Evolutionary conservation across 2,329 filamentous ascomycete species (phyloP).

Genomic region (Fusarium sublunatum): DNA sequence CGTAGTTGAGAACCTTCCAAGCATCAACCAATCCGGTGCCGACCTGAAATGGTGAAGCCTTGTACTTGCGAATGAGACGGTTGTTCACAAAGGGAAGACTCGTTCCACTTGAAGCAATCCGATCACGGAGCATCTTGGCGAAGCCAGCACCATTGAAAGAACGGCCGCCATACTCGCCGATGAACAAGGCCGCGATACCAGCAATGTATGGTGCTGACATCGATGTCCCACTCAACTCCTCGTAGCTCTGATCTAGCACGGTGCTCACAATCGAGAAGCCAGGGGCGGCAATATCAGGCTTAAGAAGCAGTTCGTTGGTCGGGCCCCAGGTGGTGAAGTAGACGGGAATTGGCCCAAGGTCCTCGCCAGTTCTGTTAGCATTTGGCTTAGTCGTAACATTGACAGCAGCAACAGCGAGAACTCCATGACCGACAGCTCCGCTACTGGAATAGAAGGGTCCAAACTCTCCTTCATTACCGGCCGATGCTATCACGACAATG

Average conservation of each 20-base stretch:
- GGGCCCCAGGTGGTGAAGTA: conserved; percentile 64
- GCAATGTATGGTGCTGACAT: conserved; percentile 68
- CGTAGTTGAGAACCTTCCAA: conserved; percentile 57
- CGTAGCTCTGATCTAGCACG: conserved; percentile 57
- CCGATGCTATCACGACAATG: conserved; percentile 62
- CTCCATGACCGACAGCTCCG: conserved; percentile 49
- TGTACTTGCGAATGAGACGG: conserved; percentile 37
- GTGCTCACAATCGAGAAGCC: conserved; percentile 64
- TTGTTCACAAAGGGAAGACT: conserved; percentile 49
- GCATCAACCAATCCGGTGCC: conserved; percentile 62
- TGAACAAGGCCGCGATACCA: conserved; percentile 61
- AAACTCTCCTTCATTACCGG: conserved; percentile 61
- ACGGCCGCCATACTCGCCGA: conserved; percentile 56
- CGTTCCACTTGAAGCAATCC: conserved; percentile 51
- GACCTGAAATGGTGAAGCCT: conserved; percentile 54
- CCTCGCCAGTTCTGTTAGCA: conserved; percentile 44
- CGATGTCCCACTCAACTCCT: conserved; percentile 63
- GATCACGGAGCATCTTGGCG: conserved; percentile 49
- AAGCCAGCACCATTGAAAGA: conserved; percentile 52
- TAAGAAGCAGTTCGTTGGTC: conserved; percentile 62
- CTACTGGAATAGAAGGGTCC: conserved; percentile 60
- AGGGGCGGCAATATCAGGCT: conserved; percentile 62
- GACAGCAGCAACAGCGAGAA: conserved; percentile 53
- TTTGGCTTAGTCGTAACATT: conserved; percentile 58
- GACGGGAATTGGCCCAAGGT: conserved; percentile 52